A percentile compares a stretch with the other conserved stretches of the same genome.
Evolutionary conservation across 768 basidiomycete genomes (phyloP).

Genomic region (Phaeolepiota aurea): DNA sequence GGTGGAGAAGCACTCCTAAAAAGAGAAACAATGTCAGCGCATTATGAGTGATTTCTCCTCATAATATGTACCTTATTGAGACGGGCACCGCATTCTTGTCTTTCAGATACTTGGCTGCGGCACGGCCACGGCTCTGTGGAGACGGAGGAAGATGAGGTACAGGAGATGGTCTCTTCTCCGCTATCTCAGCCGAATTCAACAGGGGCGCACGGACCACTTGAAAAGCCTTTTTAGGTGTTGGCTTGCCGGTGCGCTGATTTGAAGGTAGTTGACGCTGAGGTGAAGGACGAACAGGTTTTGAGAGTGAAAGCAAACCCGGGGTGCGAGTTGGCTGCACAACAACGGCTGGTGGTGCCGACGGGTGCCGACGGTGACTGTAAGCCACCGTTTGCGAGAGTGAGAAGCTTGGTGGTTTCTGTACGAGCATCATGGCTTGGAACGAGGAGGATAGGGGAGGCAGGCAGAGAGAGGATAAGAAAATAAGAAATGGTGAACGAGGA

Average conservation of each 20-base stretch:
- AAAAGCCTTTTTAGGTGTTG: constrained; percentile 18
- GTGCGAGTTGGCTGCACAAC: constrained; percentile 66
- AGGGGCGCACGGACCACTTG: constrained; percentile 21
- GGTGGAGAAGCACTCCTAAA: constrained; percentile 39
- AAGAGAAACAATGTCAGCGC: background rate
- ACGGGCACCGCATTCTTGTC: constrained; percentile 13
- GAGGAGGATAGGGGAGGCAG: constrained; percentile 11
- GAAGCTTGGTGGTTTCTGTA: constrained; percentile 34
- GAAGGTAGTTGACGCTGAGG: constrained; percentile 15
- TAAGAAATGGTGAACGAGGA: constrained; percentile 12
- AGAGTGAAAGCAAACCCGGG: constrained; percentile 65
- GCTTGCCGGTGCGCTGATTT: constrained; percentile 17
- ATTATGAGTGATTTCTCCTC: no score
- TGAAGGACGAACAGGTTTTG: constrained; percentile 38
- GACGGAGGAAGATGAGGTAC: constrained; percentile 22
- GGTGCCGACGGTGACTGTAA: constrained; percentile 48
- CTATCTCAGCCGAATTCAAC: constrained; percentile 13
- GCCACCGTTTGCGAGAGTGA: constrained; percentile 16
- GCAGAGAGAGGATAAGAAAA: constrained; percentile 10
- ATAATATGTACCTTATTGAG: constrained; percentile 14
- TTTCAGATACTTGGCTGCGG: constrained; percentile 18
- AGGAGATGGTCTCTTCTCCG: constrained; percentile 10
- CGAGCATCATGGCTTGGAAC: constrained; percentile 34
- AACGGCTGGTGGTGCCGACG: constrained; percentile 62
- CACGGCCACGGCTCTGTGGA: constrained; percentile 18